phyloP scores from a whole-genome alignment of 108 stramenopile species.

The Nannochloropsis granulata region DNA sequence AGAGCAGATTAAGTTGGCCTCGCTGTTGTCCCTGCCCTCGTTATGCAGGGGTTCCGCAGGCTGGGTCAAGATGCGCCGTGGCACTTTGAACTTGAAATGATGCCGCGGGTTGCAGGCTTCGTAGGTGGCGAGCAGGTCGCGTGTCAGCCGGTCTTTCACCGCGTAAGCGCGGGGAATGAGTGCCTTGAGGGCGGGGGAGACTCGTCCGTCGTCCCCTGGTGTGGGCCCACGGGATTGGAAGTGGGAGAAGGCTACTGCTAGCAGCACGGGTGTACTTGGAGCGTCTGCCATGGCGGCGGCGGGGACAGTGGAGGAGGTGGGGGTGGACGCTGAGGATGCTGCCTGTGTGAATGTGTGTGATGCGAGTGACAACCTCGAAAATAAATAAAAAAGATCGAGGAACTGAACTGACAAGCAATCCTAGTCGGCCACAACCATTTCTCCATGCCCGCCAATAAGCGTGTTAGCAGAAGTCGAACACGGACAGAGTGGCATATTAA shows the following conservation, averaged over 20 bases:
- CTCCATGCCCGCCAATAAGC: too few species aligned
- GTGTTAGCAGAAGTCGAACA: too few species aligned
- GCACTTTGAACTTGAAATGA: constrained; percentile 26
- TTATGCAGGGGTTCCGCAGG: constrained; percentile 20
- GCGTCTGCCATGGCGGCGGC: neutral
- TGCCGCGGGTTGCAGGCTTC: constrained; percentile 30
- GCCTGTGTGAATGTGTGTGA: too few species aligned
- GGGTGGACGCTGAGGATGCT: too few species aligned
- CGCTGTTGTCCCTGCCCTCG: constrained; percentile 32
- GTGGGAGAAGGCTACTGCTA: neutral
- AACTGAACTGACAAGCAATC: too few species aligned
- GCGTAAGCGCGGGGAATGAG: neutral
- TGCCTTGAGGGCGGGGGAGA: neutral
- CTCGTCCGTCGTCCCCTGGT: neutral
- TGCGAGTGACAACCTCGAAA: too few species aligned
- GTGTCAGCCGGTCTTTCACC: neutral
- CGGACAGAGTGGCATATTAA: too few species aligned
- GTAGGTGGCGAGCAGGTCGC: neutral
- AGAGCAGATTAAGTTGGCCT: constrained; percentile 35
- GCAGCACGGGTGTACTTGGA: neutral
- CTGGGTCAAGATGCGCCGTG: constrained; percentile 30
- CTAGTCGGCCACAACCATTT: too few species aligned
- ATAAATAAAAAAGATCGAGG: too few species aligned
- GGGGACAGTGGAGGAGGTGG: neutral
- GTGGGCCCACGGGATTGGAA: neutral